Evolutionary conservation across 345 rosid species (phyloP).

Genomic region (Murraya koenigii): DNA sequence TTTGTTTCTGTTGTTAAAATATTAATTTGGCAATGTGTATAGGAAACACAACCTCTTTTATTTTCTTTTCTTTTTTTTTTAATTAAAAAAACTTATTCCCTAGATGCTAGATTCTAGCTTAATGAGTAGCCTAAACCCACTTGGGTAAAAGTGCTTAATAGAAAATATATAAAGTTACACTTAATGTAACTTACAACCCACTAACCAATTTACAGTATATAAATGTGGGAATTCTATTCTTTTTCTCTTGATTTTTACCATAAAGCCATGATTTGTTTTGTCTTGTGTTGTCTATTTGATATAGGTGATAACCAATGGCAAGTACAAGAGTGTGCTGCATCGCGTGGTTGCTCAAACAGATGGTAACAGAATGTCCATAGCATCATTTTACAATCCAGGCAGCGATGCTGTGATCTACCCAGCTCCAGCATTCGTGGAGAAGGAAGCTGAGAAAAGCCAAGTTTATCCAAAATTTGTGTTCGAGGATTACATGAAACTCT

Average conservation of each 20-base stretch:
- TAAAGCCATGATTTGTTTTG: neutral
- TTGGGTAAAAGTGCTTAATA: neutral
- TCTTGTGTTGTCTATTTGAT: neutral
- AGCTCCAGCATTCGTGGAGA: constrained; percentile 51
- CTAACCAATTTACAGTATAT: neutral
- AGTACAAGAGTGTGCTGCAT: constrained; percentile 83
- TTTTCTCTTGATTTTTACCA: neutral
- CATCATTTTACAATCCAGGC: constrained; percentile 92
- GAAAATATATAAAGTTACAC: neutral
- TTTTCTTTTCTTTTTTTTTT: no score
- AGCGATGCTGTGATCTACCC: constrained; percentile 77
- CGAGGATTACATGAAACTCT: constrained; percentile 88
- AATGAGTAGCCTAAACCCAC: neutral
- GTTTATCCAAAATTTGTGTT: constrained; percentile 77
- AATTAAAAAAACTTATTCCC: no score
- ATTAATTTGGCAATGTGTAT: neutral
- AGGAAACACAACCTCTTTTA: neutral
- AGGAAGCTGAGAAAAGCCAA: constrained; percentile 34
- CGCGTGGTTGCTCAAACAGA: constrained; percentile 69
- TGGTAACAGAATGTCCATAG: constrained; percentile 85
- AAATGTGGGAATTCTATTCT: neutral
- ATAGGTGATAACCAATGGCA: constrained; percentile 89
- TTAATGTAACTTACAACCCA: no score
- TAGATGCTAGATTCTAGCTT: neutral
- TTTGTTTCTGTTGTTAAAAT: neutral